These are phyloP conservation scores for Diaporthe ilicicola DNA, from an alignment of 2,329 filamentous ascomycete species.

Conservation along the genomic window DNA sequence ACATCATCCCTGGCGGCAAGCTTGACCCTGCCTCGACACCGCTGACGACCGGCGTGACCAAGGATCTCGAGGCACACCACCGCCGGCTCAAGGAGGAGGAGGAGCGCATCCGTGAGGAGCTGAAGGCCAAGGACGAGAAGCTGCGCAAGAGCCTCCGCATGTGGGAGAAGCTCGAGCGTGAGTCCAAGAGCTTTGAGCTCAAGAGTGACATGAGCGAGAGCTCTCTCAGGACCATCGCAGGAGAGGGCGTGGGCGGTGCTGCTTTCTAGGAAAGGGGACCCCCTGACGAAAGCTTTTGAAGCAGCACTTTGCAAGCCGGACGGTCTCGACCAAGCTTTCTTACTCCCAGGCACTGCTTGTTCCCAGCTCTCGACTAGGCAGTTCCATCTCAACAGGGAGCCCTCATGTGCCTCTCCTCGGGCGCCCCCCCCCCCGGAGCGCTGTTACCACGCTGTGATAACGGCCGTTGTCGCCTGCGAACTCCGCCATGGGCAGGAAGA, in stretches of 20 bases:
- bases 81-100: slow-evolving; percentile 65
- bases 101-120: slow-evolving; percentile 63
- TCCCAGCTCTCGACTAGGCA: background rate
- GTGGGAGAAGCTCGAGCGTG: slow-evolving; percentile 64
- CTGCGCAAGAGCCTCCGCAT: slow-evolving; percentile 59
- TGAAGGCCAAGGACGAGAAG: slow-evolving; percentile 62
- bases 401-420: no score
- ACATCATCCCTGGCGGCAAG: slow-evolving; percentile 63
- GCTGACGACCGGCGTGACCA: slow-evolving; percentile 56
- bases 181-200: slow-evolving; percentile 62
- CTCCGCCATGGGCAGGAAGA: no score
- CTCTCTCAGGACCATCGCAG: slow-evolving; percentile 64
- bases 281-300: background rate
- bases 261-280: slow-evolving; percentile 53
- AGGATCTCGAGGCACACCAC: slow-evolving; percentile 63
- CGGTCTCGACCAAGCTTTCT: background rate
- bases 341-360: background rate
- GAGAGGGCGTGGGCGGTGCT: slow-evolving; percentile 63
- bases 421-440: background rate
- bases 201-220: slow-evolving; percentile 65
- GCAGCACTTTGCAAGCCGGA: background rate
- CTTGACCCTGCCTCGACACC: slow-evolving; percentile 57
- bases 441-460: background rate
- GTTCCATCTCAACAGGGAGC: background rate
- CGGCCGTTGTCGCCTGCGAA: background rate